These are phyloP conservation scores for Torulaspora quercuum DNA, from an alignment of 805 yeast genomes.

Conservation along the genomic window DNA sequence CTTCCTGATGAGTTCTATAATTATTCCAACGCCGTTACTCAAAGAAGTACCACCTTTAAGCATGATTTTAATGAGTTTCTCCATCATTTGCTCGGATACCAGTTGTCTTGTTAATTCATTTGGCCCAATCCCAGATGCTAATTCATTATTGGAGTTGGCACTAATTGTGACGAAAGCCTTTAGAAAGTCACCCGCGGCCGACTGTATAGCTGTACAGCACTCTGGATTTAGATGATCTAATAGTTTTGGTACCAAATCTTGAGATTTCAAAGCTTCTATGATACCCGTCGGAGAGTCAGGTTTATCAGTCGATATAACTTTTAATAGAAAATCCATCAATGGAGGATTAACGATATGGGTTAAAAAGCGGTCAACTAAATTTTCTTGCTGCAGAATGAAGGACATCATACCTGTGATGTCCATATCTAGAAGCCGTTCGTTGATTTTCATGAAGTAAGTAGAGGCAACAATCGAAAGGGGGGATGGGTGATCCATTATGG, in stretches of 20 bases:
- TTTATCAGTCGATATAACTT: constrained; percentile 89
- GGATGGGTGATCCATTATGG: constrained; percentile 61
- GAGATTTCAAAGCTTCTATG: constrained; percentile 68
- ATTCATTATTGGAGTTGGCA: constrained; percentile 84
- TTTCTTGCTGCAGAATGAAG: constrained; percentile 64
- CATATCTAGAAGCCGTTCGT: constrained; percentile 85
- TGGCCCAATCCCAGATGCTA: constrained; percentile 90
- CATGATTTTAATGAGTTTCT: constrained; percentile 70
- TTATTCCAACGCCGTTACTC: constrained; percentile 90
- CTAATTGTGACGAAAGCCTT: constrained; percentile 92
- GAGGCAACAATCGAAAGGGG: constrained; percentile 75
- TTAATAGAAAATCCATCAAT: constrained; percentile 84
- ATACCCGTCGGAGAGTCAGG: constrained; percentile 87
- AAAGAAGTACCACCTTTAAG: constrained; percentile 80
- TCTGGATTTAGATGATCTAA: constrained; percentile 68
- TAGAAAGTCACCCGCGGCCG: constrained; percentile 92
- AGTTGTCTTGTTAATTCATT: constrained; percentile 89
- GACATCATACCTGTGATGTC: constrained; percentile 73
- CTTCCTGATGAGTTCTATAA: constrained; percentile 90
- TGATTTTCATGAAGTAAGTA: constrained; percentile 85
- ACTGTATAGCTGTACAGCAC: constrained; percentile 67
- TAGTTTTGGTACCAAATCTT: constrained; percentile 67
- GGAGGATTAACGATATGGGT: constrained; percentile 90
- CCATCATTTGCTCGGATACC: constrained; percentile 69
- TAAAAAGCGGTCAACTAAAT: constrained; percentile 75